A percentile compares a stretch with the other conserved stretches of the same genome.
Evolutionary conservation across 257 asterid genomes (phyloP).

Genomic region (Fraxinus excelsior): DNA sequence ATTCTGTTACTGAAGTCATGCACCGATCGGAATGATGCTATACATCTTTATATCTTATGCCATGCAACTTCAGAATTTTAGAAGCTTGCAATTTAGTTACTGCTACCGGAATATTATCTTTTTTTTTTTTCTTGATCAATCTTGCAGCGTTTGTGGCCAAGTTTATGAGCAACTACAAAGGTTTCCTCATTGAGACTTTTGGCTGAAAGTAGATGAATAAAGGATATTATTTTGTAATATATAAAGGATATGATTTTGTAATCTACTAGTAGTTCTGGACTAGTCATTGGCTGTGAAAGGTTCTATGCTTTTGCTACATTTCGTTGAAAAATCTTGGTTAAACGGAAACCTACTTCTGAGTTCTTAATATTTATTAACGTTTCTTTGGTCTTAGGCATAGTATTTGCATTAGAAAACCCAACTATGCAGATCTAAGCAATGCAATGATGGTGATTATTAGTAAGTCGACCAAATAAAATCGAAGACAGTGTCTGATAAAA

Average conservation of each 20-base stretch:
- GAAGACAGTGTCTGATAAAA: too few relatives aligned
- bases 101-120: background rate
- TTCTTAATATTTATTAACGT: constrained; percentile 1
- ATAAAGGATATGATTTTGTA: too few relatives aligned
- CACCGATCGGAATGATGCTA: background rate
- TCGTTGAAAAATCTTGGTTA: background rate
- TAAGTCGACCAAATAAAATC: too few relatives aligned
- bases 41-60: background rate
- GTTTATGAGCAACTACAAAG: constrained; percentile 95
- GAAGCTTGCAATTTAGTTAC: too few relatives aligned
- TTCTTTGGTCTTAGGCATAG: background rate
- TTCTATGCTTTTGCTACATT: constrained; percentile 16
- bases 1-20: background rate
- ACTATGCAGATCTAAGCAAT: too few relatives aligned
- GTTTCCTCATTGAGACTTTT: constrained; percentile 86
- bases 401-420: background rate
- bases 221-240: constrained; percentile 14
- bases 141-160: constrained; percentile 96
- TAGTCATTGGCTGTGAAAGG: constrained; percentile 12
- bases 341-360: background rate
- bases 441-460: too few relatives aligned
- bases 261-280: background rate
- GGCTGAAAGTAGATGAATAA: constrained; percentile 44
- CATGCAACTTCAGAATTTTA: too few relatives aligned
- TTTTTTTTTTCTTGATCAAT: constrained; percentile 4